These are phyloP conservation scores for Boletus bicolor DNA, from an alignment of 768 basidiomycete genomes.

Conservation along the genomic window DNA sequence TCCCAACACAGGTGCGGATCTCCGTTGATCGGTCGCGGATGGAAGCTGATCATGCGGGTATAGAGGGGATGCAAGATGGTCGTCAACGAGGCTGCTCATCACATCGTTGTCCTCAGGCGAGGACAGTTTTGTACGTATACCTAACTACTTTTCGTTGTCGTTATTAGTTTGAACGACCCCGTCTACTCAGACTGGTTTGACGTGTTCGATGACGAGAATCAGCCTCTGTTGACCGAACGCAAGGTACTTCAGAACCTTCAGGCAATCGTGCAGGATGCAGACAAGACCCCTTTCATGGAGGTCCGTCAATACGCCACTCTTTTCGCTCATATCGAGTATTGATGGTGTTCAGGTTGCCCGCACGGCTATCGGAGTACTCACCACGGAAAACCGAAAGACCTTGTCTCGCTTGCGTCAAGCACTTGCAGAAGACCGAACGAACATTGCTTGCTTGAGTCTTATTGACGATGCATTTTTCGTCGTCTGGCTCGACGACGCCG, in stretches of 20 bases:
- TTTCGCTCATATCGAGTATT: neutral
- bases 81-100: conserved; percentile 64
- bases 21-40: neutral
- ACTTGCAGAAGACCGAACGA: conserved; percentile 66
- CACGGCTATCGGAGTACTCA: conserved; percentile 85
- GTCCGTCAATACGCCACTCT: conserved; percentile 18
- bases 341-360: conserved; percentile 58
- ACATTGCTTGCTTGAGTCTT: conserved; percentile 76
- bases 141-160: neutral
- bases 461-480: conserved; percentile 91
- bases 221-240: conserved; percentile 81
- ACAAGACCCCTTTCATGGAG: conserved; percentile 69
- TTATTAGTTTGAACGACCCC: neutral
- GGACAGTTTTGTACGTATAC: conserved; percentile 84
- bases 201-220: conserved; percentile 77
- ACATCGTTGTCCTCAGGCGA: conserved; percentile 73
- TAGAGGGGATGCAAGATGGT: conserved; percentile 88
- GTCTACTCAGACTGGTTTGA: conserved; percentile 84
- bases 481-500: conserved; percentile 84
- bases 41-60: neutral
- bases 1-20: conserved; percentile 72
- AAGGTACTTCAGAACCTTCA: conserved; percentile 87
- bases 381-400: conserved; percentile 90
- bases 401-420: conserved; percentile 77
- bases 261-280: conserved; percentile 66